Evolutionary conservation across 2,329 filamentous ascomycete species (phyloP), one percentile per base, ranked within the genome.

Genomic region (Pestalotiopsis sp.): DNA sequence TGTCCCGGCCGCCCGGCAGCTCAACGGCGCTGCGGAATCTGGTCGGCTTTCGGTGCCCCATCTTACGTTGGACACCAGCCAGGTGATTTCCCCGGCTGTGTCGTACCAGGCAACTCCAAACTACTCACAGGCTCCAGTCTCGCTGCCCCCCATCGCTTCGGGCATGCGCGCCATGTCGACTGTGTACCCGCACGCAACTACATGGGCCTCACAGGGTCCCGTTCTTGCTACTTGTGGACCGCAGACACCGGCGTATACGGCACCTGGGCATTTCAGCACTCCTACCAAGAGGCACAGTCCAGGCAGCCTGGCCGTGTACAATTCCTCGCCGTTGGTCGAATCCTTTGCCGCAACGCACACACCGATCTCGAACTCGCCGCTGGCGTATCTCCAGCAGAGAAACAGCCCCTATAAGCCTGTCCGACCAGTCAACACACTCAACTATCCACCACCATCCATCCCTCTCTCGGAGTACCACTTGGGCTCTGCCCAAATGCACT

Each of bases 391-490:
- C 49, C 92, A 93, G 76, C 94, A 97, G 78, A 89, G 96, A 68
- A 91, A 93, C 71, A 98, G 95, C 67, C 96, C 96, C 3, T 98
- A 98, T 81, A 93, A 94, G 72, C 95, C 95, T 1, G 92, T 98
- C 52, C 92, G 95, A 66, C 89, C 94, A 70, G 94, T 98, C 69
- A 94, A 96, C 74, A 97, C 94, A 0, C 87, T 98, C n/a, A 85
- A 98, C 38, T 94, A 96, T 69, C 95, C 95, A 39, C 94, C 94
- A 6, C 93, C 94, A 0, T 92, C 93, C 27, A 87, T 90, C 9
- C 94, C 94, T 7, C 87, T 97, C 71, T 91, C 95, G 71, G 88
- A 92, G 74, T 92, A 94, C 77, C 86, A 92, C 72, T 84, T 93
- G 67, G 82, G 87, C 62, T 90, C 92, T 66, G 86, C 89, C 70